A percentile compares a stretch with the other conserved stretches of the same genome.
These are phyloP conservation scores for Periconia sp. DNA, from an alignment of 2,329 filamentous ascomycete species.

Conservation along the genomic window DNA sequence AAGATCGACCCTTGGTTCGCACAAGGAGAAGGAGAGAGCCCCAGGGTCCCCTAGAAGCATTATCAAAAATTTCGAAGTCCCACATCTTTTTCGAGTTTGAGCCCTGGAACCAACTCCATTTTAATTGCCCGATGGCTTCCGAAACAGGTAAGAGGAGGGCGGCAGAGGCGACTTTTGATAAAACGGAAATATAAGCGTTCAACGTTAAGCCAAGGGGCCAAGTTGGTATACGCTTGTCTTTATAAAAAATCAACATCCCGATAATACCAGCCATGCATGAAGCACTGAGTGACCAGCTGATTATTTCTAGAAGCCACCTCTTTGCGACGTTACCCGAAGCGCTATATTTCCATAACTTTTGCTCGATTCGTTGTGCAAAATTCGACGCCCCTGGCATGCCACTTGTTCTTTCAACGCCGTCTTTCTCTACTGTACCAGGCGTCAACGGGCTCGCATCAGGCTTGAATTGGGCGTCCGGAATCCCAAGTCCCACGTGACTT, in stretches of 20 bases:
- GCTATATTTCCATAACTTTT: constrained; percentile 15
- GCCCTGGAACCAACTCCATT: constrained; percentile 24
- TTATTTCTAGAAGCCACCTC: constrained; percentile 18
- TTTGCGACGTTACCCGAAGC: constrained; percentile 12
- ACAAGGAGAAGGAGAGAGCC: constrained; percentile 17
- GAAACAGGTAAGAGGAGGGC: constrained; percentile 16
- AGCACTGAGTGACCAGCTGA: constrained; percentile 19
- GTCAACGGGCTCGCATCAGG: constrained; percentile 12
- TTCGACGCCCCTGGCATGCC: constrained; percentile 6
- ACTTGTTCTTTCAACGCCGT: constrained; percentile 1
- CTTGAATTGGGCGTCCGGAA: constrained; percentile 8
- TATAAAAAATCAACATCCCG: constrained; percentile 5
- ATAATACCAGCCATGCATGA: constrained; percentile 18
- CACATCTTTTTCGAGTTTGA: constrained; percentile 13
- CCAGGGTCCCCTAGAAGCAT: constrained; percentile 23
- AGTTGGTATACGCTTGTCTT: constrained; percentile 8
- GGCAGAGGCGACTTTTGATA: constrained; percentile 16
- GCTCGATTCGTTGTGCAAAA: constrained; percentile 16
- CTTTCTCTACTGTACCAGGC: constrained; percentile 11
- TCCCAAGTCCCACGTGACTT: constrained; percentile 11
- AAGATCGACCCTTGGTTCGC: constrained; percentile 15
- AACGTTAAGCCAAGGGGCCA: constrained; percentile 17
- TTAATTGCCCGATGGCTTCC: constrained; percentile 24
- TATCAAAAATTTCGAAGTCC: constrained; percentile 33
- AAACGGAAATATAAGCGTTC: constrained; percentile 22